Evolutionary conservation across 106 monocot species (phyloP).

Genomic region (Iris macrosiphon): DNA sequence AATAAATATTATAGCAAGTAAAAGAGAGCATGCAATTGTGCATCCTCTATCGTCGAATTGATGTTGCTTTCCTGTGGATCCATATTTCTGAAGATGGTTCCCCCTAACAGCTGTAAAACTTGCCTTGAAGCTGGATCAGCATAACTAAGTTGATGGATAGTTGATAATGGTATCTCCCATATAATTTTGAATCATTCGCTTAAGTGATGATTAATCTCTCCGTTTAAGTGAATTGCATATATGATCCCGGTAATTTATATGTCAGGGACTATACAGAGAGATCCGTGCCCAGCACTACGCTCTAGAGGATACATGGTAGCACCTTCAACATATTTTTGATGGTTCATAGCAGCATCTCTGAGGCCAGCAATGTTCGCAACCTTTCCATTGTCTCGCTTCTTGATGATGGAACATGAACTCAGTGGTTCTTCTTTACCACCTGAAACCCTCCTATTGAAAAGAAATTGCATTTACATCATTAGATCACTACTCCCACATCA

Average conservation of each 20-base stretch:
- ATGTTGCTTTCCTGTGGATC: background rate
- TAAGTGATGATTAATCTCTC: background rate
- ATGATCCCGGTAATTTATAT: background rate
- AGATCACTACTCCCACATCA: too few species aligned
- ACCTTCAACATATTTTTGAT: slow-evolving; percentile 54
- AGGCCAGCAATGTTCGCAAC: slow-evolving; percentile 6
- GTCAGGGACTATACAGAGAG: slow-evolving; percentile 57
- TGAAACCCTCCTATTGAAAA: slow-evolving; percentile 35
- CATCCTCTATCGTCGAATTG: background rate
- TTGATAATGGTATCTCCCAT: background rate
- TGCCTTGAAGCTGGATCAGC: too few species aligned
- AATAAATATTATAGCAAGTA: background rate
- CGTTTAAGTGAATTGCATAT: too few species aligned
- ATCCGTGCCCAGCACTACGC: slow-evolving; percentile 49
- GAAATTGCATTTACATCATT: too few species aligned
- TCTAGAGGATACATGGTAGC: slow-evolving; percentile 88
- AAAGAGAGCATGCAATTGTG: background rate
- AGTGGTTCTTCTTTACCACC: slow-evolving; percentile 38
- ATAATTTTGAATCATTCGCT: background rate
- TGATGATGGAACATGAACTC: slow-evolving; percentile 66
- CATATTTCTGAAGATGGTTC: background rate
- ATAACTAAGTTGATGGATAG: too few species aligned
- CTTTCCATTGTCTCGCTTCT: slow-evolving; percentile 38
- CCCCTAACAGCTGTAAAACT: background rate
- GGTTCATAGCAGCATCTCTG: slow-evolving; percentile 46